A percentile compares a stretch with the other conserved stretches of the same genome.
Conservation (phyloP, 2,329 filamentous ascomycete genomes). For the Clathrospora elynae region DNA sequence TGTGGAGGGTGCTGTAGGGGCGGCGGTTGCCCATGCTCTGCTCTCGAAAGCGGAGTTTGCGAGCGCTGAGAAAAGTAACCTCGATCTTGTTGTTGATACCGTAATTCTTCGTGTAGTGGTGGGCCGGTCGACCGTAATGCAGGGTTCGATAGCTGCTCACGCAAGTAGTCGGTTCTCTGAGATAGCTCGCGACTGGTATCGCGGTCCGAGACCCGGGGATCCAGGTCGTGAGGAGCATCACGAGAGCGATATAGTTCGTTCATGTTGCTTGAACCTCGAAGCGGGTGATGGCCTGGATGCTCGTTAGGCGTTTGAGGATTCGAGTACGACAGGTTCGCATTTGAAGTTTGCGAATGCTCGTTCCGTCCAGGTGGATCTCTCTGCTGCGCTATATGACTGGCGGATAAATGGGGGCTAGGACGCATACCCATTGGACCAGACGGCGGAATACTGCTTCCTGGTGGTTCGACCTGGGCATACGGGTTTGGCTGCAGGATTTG, state of each 20-base stretch:
- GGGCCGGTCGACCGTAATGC: constrained; percentile 26
- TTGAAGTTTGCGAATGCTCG: constrained; percentile 42
- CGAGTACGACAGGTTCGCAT: constrained; percentile 38
- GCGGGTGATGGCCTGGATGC: constrained; percentile 30
- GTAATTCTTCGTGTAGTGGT: constrained; percentile 35
- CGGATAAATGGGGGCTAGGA: constrained; percentile 43
- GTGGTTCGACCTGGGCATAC: constrained; percentile 46
- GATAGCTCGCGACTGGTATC: constrained; percentile 42
- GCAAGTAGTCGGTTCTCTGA: constrained; percentile 37
- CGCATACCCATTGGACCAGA: constrained; percentile 45
- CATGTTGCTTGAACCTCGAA: constrained; percentile 30
- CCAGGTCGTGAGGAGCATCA: constrained; percentile 38
- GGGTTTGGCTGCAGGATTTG: constrained; percentile 47
- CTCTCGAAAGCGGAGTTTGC: constrained; percentile 41
- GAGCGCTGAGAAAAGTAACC: constrained; percentile 37
- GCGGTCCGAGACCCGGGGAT: constrained; percentile 39
- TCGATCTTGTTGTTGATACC: constrained; percentile 40
- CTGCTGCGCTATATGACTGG: constrained; percentile 35
- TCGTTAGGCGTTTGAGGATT: constrained; percentile 43
- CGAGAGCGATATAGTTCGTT: constrained; percentile 38
- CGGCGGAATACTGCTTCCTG: constrained; percentile 33
- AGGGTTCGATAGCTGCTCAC: constrained; percentile 36
- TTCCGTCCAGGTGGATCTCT: constrained; percentile 39
- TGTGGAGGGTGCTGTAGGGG: constrained; percentile 42
- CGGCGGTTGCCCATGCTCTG: constrained; percentile 36